Evolutionary conservation across 2,329 filamentous ascomycete genomes (phyloP), one percentile per base, ranked within the genome.

Genomic region (Cryphonectria nitschkei): DNA sequence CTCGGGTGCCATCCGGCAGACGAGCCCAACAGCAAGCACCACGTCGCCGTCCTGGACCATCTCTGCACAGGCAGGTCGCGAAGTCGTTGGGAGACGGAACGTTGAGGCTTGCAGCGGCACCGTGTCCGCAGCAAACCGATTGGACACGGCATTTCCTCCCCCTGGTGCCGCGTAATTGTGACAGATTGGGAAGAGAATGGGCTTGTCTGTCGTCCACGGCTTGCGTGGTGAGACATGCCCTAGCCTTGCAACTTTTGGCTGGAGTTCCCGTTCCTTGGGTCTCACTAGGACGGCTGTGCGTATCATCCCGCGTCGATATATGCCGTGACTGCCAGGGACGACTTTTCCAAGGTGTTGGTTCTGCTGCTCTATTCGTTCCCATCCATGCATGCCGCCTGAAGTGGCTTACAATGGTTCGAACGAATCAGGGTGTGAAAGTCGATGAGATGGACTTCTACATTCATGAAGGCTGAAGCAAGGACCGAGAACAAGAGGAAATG

Each of bases 91-190:
- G 37, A 5, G 37, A 46, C 32, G 39, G 52, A 46, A 29, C 16
- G 14, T 54, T 13, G 32, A 61, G 39, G 16, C 56, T 61, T 67
- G 54, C 61, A 46, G 39, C 65, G 65, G 32, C 65, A 67, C 26
- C 16, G 37, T n/a, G 54, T 37, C 56, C 34, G 46, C 39, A 29
- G 54, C 39, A 46, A 67, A 39, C 65, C 65, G 65, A 67, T 67
- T 67, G 65, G 65, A 11, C 39, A 29, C 65, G 65, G 65, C 54
- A 60, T 19, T 39, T 37, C 37, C 32, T 60, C 32, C 32, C 34
- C 50, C 52, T 50, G 46, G 61, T 43, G 37, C 54, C 65, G 54
- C 65, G 65, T 60, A 61, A 67, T 43, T 22, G 37, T 67, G 65
- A 67, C 54, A 46, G 32, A 9, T 43, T 60, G 66, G 61, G n/a